Conservation (phyloP, 2,329 filamentous ascomycete species). For the Alternaria tenuissima region DNA sequence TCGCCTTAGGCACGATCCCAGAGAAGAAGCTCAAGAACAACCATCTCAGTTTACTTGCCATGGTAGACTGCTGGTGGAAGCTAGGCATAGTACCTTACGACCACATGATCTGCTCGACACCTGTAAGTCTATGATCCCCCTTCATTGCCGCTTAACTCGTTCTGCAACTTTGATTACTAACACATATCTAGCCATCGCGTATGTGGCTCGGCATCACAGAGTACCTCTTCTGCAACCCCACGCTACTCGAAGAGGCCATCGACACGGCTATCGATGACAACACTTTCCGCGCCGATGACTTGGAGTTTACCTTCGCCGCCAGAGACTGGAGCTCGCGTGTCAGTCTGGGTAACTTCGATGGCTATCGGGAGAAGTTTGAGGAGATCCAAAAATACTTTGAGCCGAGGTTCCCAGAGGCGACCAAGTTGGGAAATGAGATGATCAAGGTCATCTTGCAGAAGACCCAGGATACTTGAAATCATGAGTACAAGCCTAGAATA, state of each 20-base stretch:
- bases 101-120: slow-evolving; percentile 99
- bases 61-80: slow-evolving; percentile 98
- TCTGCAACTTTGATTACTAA: background rate
- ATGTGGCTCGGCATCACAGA: slow-evolving; percentile 98
- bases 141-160: background rate
- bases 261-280: slow-evolving; percentile 87
- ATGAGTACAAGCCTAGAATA: background rate
- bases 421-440: slow-evolving; percentile 92
- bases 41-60: slow-evolving; percentile 89
- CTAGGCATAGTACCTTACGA: slow-evolving; percentile 95
- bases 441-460: slow-evolving; percentile 93
- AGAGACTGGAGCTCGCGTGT: slow-evolving; percentile 96
- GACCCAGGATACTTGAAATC: slow-evolving; percentile 52
- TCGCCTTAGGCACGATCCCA: slow-evolving; percentile 77
- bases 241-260: slow-evolving; percentile 83
- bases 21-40: slow-evolving; percentile 83
- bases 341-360: slow-evolving; percentile 87
- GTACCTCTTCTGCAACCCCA: slow-evolving; percentile 86
- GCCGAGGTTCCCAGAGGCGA: slow-evolving; percentile 86
- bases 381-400: slow-evolving; percentile 91
- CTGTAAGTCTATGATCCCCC: slow-evolving; percentile 58
- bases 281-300: slow-evolving; percentile 91
- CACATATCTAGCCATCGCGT: slow-evolving; percentile 73
- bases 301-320: slow-evolving; percentile 98
- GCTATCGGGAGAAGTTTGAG: slow-evolving; percentile 90